Conservation (phyloP, 139 green algal genomes). For the Chlorella sp. region DNA sequence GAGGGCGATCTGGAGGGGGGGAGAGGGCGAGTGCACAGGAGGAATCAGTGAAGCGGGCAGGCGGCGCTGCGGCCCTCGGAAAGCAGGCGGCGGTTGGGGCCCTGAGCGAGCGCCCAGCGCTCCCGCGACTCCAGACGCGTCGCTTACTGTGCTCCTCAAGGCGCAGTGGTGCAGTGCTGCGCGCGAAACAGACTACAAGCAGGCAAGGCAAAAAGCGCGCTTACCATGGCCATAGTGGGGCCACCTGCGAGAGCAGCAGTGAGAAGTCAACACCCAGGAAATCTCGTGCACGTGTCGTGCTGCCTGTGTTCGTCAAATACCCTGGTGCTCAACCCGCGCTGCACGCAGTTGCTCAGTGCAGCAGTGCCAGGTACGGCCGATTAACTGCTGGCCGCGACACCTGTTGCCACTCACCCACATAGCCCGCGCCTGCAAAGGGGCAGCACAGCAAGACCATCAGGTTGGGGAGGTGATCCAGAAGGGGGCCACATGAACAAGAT, state of each 20-base stretch:
- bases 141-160: neutral
- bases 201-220: neutral
- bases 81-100: too few species aligned
- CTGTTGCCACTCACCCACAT: conserved; percentile 30
- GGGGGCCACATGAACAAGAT: too few species aligned
- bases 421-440: conserved; percentile 36
- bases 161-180: too few species aligned
- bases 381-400: neutral
- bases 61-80: too few species aligned
- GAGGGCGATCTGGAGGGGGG: conserved; percentile 70
- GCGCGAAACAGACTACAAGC: too few species aligned
- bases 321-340: neutral
- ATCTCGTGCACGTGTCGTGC: neutral
- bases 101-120: neutral
- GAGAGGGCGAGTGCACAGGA: neutral
- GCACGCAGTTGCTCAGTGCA: neutral
- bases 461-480: too few species aligned
- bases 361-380: too few species aligned
- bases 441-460: neutral
- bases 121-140: neutral
- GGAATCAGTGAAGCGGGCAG: neutral
- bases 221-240: conserved; percentile 77
- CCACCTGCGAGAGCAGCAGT: conserved; percentile 28
- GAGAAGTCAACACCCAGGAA: neutral
- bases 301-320: neutral